Evolutionary conservation across 352 stramenopile species (phyloP).

Genomic region (Pilasporangium apinafurcum): DNA sequence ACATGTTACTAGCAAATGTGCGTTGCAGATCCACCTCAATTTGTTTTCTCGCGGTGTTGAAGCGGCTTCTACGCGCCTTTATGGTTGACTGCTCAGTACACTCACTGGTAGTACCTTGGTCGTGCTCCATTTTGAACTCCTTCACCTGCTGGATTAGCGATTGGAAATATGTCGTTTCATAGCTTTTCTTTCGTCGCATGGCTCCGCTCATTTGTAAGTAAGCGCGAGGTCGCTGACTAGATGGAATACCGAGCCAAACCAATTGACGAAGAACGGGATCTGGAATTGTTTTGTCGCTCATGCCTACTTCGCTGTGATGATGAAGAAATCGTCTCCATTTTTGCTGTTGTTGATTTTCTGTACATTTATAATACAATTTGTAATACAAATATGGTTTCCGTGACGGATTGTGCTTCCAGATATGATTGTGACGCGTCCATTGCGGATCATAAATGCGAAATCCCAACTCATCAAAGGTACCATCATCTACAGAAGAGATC

Average conservation of each 20-base stretch:
- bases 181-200: conserved; percentile 6
- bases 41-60: conserved; percentile 34
- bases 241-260: conserved; percentile 47
- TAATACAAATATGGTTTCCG: conserved; percentile 40
- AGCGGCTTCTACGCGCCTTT: too few species aligned
- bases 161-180: conserved; percentile 25
- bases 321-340: conserved; percentile 20
- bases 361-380: conserved; percentile 25
- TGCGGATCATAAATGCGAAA: conserved; percentile 40
- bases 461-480: conserved; percentile 34
- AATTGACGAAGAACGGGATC: conserved; percentile 14
- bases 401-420: conserved; percentile 1
- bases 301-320: background rate
- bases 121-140: background rate
- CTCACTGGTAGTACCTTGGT: conserved; percentile 1
- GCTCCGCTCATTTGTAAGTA: conserved; percentile 49
- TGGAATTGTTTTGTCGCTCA: background rate
- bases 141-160: conserved; percentile 10
- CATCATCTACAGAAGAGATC: conserved; percentile 8
- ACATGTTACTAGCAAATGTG: conserved; percentile 62
- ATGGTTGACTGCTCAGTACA: too few species aligned
- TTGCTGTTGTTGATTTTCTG: conserved; percentile 31
- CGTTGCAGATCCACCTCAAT: conserved; percentile 63
- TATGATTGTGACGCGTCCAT: conserved; percentile 7
- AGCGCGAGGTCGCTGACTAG: conserved; percentile 22